phyloP scores from a whole-genome alignment of 139 green algal genomes.

The Pleodorina starrii region DNA sequence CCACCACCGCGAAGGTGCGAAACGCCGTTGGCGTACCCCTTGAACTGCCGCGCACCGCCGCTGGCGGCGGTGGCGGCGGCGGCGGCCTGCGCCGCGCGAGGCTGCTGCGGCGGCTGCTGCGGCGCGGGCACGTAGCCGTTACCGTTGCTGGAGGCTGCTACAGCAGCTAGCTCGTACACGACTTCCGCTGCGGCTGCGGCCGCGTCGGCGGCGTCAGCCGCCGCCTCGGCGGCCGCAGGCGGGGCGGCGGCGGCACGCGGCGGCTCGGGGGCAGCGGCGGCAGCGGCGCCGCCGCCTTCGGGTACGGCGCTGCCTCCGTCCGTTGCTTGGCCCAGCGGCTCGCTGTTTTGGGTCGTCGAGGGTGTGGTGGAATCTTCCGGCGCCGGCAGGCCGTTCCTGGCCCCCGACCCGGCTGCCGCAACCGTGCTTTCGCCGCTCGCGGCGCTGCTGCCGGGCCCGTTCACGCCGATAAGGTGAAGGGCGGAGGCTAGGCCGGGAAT shows the following conservation, averaged over 20 bases:
- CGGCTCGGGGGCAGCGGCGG: no score
- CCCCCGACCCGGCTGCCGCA: not conserved
- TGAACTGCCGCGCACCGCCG: not conserved
- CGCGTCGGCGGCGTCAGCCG: not conserved
- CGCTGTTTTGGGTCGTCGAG: no score
- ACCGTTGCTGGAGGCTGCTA: not conserved
- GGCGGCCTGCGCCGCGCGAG: not conserved
- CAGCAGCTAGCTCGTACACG: not conserved
- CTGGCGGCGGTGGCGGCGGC: not conserved
- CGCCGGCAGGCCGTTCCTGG: no score
- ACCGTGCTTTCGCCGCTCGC: not conserved
- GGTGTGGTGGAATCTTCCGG: no score
- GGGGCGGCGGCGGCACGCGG: no score
- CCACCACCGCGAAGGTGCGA: not conserved
- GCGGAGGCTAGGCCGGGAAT: slow-evolving; percentile 22
- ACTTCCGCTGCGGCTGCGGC: not conserved
- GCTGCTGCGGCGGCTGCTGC: not conserved
- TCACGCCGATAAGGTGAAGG: slow-evolving; percentile 11
- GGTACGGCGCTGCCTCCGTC: no score
- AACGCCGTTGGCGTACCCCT: slow-evolving; percentile 1
- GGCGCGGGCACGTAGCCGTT: slow-evolving; percentile 2
- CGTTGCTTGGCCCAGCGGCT: no score
- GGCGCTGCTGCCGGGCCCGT: not conserved
- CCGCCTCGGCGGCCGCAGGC: not conserved
- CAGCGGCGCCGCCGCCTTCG: no score